Base-by-base conservation (phyloP, 2,329 filamentous ascomycete species). In the Exophiala bonariae region DNA sequence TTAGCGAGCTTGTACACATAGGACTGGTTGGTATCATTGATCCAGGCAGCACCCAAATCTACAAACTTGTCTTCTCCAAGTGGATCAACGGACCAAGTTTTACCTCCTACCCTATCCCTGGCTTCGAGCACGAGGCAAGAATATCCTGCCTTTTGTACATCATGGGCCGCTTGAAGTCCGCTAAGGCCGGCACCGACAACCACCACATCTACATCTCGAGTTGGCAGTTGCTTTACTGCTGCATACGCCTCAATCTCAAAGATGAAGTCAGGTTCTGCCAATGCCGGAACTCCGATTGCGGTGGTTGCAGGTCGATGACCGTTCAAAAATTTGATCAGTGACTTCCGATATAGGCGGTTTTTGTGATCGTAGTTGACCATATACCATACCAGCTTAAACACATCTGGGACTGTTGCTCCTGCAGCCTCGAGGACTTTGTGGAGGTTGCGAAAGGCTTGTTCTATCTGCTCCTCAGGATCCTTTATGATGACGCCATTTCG, bases 281-380 rank as follows among this genome's bases (percentile, higher is more conserved):
- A 61, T 31, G 62, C 50, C 0, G 61, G 50, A 3, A 74, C 70
- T 2, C 72, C 70, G 1, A 73, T 62, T 2, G 74, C 56, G 0
- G 69, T 73, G 8, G 67, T 66, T 14, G 66, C 64, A 1, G 71
- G 70, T 2, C 68, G 63, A 54, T 74, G 71, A 2, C 58, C 55
- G 2, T 52, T 51, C 2, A 72, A 55, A 50, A 70, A 73, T 4
- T 59, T 58, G 33, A 70, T 61, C 3, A 75, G 46, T 38, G 60
- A 65, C 3, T 61, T 59, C 0, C 61, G 53, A 52, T 74, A 71
- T 16, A 59, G 58, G 3, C 68, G 61, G 3, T 64, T 56, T 3
- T 53, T 43, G 1, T 66, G 57, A 41, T 71, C 63, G 49, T 74
- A 74, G 50, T 70, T 58, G 45, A 75, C 72, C 31, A 75, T 70